These are phyloP conservation scores for Candida tetrigidarum DNA, from an alignment of 1,139 yeast species.

Conservation along the genomic window DNA sequence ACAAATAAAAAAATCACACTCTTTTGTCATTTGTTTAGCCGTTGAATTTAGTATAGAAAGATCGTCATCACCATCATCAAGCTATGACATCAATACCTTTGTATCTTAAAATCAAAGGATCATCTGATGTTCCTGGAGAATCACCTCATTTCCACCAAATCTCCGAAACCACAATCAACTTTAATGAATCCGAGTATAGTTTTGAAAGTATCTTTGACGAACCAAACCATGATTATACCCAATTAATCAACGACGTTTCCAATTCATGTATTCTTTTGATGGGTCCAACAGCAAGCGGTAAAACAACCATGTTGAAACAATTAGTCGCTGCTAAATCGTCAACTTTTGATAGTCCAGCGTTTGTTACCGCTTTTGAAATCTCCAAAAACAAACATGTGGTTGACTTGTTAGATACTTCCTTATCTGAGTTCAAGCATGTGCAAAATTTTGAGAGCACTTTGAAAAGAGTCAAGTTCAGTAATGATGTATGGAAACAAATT, in stretches of 20 bases:
- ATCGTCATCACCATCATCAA: too few relatives aligned
- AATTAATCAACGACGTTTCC: constrained; percentile 17
- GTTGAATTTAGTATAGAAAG: too few relatives aligned
- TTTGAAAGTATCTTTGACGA: constrained; percentile 24
- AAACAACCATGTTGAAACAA: constrained; percentile 31
- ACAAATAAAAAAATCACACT: too few relatives aligned
- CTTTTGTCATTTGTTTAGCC: too few relatives aligned
- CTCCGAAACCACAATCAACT: constrained; percentile 22
- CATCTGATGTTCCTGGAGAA: neutral
- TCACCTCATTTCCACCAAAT: constrained; percentile 13
- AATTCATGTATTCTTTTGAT: constrained; percentile 28
- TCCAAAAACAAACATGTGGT: constrained; percentile 27
- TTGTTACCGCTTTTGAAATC: constrained; percentile 36
- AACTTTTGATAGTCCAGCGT: constrained; percentile 14
- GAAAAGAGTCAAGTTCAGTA: constrained; percentile 14
- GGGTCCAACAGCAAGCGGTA: constrained; percentile 42
- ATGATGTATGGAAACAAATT: constrained; percentile 19
- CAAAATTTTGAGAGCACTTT: constrained; percentile 23
- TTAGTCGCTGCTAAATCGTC: constrained; percentile 19
- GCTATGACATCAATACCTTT: constrained; percentile 25
- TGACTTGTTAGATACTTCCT: constrained; percentile 25
- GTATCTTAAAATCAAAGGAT: constrained; percentile 28
- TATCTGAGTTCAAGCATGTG: constrained; percentile 10
- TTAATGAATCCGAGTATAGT: constrained; percentile 25
- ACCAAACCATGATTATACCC: constrained; percentile 16